Conservation (phyloP, 768 basidiomycete genomes). For the Calocybe indica region DNA sequence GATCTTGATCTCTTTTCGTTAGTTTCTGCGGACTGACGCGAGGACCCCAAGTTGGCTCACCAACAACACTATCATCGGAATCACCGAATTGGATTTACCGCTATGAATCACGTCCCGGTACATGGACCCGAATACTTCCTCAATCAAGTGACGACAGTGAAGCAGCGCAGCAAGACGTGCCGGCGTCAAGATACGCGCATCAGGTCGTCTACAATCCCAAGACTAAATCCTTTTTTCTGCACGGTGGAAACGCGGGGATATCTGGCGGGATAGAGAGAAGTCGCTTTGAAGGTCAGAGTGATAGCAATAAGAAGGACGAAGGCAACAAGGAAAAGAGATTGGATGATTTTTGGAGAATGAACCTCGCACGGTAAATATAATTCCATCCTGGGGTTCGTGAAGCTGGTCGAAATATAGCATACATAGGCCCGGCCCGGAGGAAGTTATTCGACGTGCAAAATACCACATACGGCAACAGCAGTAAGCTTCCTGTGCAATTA, state of each 20-base stretch:
- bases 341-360: constrained; percentile 80
- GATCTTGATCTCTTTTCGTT: background rate
- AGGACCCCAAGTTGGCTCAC: constrained; percentile 27
- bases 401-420: background rate
- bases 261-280: constrained; percentile 11
- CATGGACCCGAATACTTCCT: constrained; percentile 57
- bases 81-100: constrained; percentile 65
- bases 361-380: constrained; percentile 48
- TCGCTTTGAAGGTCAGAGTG: constrained; percentile 13
- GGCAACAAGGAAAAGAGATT: constrained; percentile 40
- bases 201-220: constrained; percentile 68
- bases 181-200: constrained; percentile 68
- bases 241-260: constrained; percentile 69
- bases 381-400: background rate
- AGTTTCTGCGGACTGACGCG: constrained; percentile 63
- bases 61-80: constrained; percentile 38
- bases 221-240: constrained; percentile 55
- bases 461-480: constrained; percentile 68
- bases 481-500: constrained; percentile 31
- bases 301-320: constrained; percentile 16
- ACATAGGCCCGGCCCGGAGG: constrained; percentile 52
- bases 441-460: constrained; percentile 57
- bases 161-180: constrained; percentile 21
- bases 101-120: constrained; percentile 53
- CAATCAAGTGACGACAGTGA: constrained; percentile 8